Conservation (phyloP, 179 eudicot genomes). For the Heliamphora pulchella region DNA sequence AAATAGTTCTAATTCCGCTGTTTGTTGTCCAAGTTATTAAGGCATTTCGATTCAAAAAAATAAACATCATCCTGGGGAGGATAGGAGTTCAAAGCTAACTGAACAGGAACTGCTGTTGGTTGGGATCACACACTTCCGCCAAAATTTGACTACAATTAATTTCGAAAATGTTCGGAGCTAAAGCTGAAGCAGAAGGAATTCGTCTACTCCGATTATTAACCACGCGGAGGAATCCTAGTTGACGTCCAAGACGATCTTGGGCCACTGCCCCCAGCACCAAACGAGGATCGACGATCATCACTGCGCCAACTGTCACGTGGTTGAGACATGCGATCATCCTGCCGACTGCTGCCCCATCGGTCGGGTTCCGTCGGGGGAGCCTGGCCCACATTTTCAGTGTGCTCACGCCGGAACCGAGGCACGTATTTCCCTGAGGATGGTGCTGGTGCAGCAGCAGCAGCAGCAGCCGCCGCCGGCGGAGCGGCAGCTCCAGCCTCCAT, state of each 20-base stretch:
- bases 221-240: not conserved
- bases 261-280: not conserved
- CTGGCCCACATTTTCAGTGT: slow-evolving; percentile 22
- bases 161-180: not conserved
- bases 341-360: slow-evolving; percentile 40
- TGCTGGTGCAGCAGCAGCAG: slow-evolving; percentile 34
- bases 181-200: not conserved
- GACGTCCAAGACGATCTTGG: not conserved
- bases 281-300: not conserved
- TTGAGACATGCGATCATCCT: slow-evolving; percentile 33
- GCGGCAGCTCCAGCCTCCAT: slow-evolving; percentile 30
- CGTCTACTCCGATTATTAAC: not conserved
- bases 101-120: slow-evolving; percentile 1
- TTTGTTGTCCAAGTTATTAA: too few species aligned
- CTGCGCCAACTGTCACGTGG: slow-evolving; percentile 26
- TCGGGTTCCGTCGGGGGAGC: slow-evolving; percentile 52
- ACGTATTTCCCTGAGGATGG: slow-evolving; percentile 57
- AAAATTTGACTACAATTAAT: not conserved
- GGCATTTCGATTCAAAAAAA: too few species aligned
- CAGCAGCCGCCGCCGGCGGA: slow-evolving; percentile 25
- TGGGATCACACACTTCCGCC: not conserved
- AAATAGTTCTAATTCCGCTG: too few species aligned
- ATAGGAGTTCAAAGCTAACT: too few species aligned
- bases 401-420: slow-evolving; percentile 35
- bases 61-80: too few species aligned